Conservation (phyloP, 805 yeast genomes). For the Wickerhamiella australiensis region DNA sequence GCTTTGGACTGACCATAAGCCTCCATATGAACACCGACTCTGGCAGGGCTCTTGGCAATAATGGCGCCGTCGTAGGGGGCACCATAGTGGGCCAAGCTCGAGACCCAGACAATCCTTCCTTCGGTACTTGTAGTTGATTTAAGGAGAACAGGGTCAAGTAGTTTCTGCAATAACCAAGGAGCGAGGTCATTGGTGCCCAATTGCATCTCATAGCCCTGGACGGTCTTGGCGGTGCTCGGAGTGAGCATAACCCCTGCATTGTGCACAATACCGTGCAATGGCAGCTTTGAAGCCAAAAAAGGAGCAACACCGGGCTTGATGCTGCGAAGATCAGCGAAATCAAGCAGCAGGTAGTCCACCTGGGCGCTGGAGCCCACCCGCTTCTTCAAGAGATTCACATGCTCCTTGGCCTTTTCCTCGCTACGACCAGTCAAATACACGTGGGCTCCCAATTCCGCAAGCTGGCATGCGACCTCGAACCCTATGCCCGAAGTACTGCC, state of each 20-base stretch:
- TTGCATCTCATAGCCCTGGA: constrained; percentile 37
- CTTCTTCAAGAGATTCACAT: constrained; percentile 24
- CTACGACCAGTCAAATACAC: constrained; percentile 32
- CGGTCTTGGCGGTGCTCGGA: constrained; percentile 20
- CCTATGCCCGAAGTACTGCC: constrained; percentile 14
- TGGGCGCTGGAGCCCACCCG: constrained; percentile 20
- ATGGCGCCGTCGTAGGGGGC: constrained; percentile 29
- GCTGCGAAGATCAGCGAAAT: constrained; percentile 31
- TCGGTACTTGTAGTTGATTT: constrained; percentile 24
- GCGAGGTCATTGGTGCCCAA: constrained; percentile 39
- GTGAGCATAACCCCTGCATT: constrained; percentile 36
- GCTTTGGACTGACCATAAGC: constrained; percentile 38
- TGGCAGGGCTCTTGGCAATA: constrained; percentile 28
- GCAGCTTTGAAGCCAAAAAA: constrained; percentile 22
- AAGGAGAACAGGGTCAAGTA: constrained; percentile 29
- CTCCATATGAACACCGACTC: constrained; percentile 13
- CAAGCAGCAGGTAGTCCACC: constrained; percentile 20
- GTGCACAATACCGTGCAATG: constrained; percentile 31
- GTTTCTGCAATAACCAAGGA: constrained; percentile 34
- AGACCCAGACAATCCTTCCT: constrained; percentile 37
- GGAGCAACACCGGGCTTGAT: constrained; percentile 31
- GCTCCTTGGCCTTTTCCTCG: constrained; percentile 26
- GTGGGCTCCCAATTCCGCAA: constrained; percentile 24
- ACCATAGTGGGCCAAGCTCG: constrained; percentile 31
- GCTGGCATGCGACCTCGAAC: neutral